Conservation (phyloP, 2,329 filamentous ascomycete genomes). For the Fusarium sambucinum region DNA sequence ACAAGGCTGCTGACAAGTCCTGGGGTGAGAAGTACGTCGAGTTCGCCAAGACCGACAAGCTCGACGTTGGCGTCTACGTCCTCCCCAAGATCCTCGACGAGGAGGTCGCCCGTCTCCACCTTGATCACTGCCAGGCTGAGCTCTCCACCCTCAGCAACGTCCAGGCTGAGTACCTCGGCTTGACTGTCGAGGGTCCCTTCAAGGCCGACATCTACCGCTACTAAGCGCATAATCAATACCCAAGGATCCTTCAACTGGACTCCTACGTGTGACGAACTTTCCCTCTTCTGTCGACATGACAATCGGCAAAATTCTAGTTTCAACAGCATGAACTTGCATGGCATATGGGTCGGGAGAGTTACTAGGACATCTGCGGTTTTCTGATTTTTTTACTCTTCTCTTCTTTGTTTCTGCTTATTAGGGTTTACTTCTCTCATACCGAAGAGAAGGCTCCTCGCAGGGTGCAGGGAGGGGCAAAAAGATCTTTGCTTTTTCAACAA, state of each 20-base stretch:
- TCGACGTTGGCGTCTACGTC: slow-evolving; percentile 91
- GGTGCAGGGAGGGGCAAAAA: slow-evolving; percentile 53
- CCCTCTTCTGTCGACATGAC: slow-evolving; percentile 49
- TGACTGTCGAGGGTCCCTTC: slow-evolving; percentile 89
- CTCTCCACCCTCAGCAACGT: slow-evolving; percentile 85
- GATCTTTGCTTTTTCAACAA: slow-evolving; percentile 58
- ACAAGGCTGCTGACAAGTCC: slow-evolving; percentile 87
- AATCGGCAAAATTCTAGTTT: slow-evolving; percentile 57
- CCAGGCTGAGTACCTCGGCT: slow-evolving; percentile 95
- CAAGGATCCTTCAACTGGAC: slow-evolving; percentile 57
- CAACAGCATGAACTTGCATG: slow-evolving; percentile 60
- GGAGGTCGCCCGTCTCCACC: slow-evolving; percentile 95
- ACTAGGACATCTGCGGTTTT: slow-evolving; percentile 46
- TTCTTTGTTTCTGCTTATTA: slow-evolving; percentile 45
- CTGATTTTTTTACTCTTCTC: slow-evolving; percentile 42
- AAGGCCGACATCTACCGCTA: slow-evolving; percentile 79
- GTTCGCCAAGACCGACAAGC: slow-evolving; percentile 92
- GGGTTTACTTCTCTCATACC: slow-evolving; percentile 32
- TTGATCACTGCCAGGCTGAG: slow-evolving; percentile 94
- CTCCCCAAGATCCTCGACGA: slow-evolving; percentile 98
- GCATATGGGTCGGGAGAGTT: slow-evolving; percentile 52
- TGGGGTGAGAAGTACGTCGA: slow-evolving; percentile 96
- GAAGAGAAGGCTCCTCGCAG: slow-evolving; percentile 44
- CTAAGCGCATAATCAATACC: slow-evolving; percentile 57
- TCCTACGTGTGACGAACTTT: slow-evolving; percentile 54